Conservation (phyloP, 345 rosid genomes). For the Gossypium longicalyx region DNA sequence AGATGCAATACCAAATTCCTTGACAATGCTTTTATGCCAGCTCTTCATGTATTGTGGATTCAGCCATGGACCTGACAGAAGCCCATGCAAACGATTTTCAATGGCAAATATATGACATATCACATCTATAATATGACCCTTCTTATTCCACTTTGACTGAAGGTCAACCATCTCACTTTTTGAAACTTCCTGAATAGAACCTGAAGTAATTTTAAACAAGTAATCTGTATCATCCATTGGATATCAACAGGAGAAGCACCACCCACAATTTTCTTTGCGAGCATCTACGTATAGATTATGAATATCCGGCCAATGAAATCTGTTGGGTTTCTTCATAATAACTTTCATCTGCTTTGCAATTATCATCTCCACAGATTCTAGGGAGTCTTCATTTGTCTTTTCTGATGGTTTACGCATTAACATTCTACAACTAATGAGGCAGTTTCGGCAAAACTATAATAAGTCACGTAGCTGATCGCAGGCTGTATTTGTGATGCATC, state of each 20-base stretch:
- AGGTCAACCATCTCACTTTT: constrained; percentile 37
- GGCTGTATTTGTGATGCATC: constrained; percentile 25
- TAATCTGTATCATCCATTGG: constrained; percentile 52
- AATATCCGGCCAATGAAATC: constrained; percentile 56
- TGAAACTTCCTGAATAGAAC: constrained; percentile 38
- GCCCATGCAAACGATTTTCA: constrained; percentile 80
- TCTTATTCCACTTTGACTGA: constrained; percentile 33
- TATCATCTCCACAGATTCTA: constrained; percentile 59
- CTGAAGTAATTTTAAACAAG: constrained; percentile 56
- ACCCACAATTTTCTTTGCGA: constrained; percentile 83
- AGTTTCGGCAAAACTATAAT: constrained; percentile 64
- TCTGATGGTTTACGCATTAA: constrained; percentile 45
- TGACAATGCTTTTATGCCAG: constrained; percentile 60
- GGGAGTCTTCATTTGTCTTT: constrained; percentile 31
- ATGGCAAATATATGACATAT: constrained; percentile 51
- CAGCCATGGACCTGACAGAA: constrained; percentile 85
- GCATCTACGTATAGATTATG: constrained; percentile 33
- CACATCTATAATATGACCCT: constrained; percentile 50
- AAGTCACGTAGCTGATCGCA: constrained; percentile 53
- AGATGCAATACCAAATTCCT: constrained; percentile 50
- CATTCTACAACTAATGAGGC: constrained; percentile 60
- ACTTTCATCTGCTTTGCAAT: constrained; percentile 66
- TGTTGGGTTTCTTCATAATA: constrained; percentile 58
- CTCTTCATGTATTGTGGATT: constrained; percentile 54
- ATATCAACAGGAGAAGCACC: constrained; percentile 82